Evolutionary conservation across 2,329 filamentous ascomycete genomes (phyloP), one percentile per base, ranked within the genome.

Genomic region (Hymenoscyphus fraxineus): DNA sequence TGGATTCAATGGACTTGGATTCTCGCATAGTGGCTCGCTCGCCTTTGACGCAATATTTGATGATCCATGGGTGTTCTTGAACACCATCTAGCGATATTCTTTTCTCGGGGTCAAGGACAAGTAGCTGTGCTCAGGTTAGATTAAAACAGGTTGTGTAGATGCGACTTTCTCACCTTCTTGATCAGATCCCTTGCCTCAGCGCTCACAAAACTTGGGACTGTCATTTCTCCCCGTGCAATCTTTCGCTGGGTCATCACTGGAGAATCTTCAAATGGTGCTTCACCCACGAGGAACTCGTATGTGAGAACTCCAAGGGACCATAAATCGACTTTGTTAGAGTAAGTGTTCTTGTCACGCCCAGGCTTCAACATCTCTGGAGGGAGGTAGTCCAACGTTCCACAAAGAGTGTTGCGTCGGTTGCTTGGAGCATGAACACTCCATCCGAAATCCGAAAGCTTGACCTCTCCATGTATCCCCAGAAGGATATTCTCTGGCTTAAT

Each of bases 401-500:
- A 99, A 87, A 98, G 93, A 63, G 95, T 99, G 74, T 93, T 90
- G 67, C 95, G 85, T 71, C 95, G 83, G 80, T 94, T 96, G 78
- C 96, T 97, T 35, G 95, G 95, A 5, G 95, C 95, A 78, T 99
- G 95, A 3, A 98, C 95, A 76, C 91, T 96, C 95, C 95, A 99
- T 59, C 95, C 94, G 74, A 98, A 99, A 78, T 99, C 95, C 4
- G 92, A 96, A 74, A 99, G 93, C 79, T 99, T 99, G 80, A 99
- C 93, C 81, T 99, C 95, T 70, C 93, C 95, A 75, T 98, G 94
- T 66, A 98, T 93, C 15, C 94, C 94, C 38, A 98, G 89, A 27
- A 98, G 84, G 69, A 98, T 98, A 74, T 98, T 98, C 79, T 98
- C 93, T 2, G 93, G 93, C 81, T 98, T 98, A 80, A 98, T 98